A percentile compares a stretch with the other conserved stretches of the same genome.
Evolutionary conservation across 495 filamentous ascomycete species (phyloP).

Genomic region (Glutinoglossum americanum): DNA sequence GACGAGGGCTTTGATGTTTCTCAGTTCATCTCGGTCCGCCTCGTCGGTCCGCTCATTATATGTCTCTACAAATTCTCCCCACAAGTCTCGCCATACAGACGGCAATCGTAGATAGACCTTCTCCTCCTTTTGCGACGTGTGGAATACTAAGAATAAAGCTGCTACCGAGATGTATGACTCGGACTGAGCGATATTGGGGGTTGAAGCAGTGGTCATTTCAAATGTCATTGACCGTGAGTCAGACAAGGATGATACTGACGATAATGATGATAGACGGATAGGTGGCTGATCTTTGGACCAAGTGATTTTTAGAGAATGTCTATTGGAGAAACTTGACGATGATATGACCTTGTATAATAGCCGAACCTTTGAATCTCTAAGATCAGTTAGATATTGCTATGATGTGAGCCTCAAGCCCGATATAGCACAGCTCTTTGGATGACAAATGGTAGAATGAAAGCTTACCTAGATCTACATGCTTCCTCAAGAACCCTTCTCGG

Average conservation of each 20-base stretch:
- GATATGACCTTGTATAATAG: constrained; percentile 47
- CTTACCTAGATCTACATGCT: constrained; percentile 60
- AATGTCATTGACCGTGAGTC: constrained; percentile 27
- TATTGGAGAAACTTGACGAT: constrained; percentile 45
- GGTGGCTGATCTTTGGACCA: constrained; percentile 65
- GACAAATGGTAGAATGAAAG: too few species aligned
- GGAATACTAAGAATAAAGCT: constrained; percentile 61
- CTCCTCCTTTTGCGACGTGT: constrained; percentile 57
- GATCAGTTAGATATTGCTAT: constrained; percentile 6
- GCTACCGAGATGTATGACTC: constrained; percentile 69
- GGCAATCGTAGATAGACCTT: constrained; percentile 65
- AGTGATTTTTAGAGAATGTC: constrained; percentile 46
- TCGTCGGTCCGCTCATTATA: constrained; percentile 49
- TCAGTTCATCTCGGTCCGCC: constrained; percentile 40
- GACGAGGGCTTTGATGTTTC: constrained; percentile 37
- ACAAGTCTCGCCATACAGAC: constrained; percentile 62
- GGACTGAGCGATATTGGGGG: constrained; percentile 56
- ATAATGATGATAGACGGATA: constrained; percentile 20
- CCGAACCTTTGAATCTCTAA: constrained; percentile 42
- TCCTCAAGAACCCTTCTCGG: constrained; percentile 64
- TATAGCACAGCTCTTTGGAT: too few species aligned
- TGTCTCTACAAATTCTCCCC: constrained; percentile 48
- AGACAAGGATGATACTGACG: constrained; percentile 22
- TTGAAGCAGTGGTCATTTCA: constrained; percentile 55
- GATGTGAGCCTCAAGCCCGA: background rate